A percentile compares a stretch with the other conserved stretches of the same genome.
These are phyloP conservation scores for Vigna unguiculata DNA, from an alignment of 306 rosid genomes.

Conservation along the genomic window DNA sequence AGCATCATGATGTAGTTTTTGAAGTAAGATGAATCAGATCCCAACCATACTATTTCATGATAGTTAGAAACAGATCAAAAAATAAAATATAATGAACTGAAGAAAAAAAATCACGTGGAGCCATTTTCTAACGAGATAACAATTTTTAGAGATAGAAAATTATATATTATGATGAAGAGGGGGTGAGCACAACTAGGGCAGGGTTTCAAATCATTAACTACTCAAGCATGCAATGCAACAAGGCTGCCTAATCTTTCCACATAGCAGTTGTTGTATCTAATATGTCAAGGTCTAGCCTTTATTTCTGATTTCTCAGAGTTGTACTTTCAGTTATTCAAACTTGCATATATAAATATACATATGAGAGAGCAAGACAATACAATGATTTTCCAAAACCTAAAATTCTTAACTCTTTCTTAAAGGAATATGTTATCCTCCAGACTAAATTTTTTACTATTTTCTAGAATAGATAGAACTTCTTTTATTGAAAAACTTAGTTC, in stretches of 20 bases:
- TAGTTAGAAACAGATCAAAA: constrained; percentile 3
- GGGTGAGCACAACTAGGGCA: not conserved
- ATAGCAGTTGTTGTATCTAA: not conserved
- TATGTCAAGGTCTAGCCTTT: no score
- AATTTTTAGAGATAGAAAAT: constrained; percentile 23
- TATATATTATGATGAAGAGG: not conserved
- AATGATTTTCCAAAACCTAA: no score
- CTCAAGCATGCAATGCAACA: not conserved
- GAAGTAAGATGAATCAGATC: constrained; percentile 30
- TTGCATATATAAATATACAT: no score
- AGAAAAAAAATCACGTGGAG: constrained; percentile 3
- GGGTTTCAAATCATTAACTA: not conserved
- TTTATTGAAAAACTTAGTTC: not conserved
- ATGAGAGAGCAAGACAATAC: no score
- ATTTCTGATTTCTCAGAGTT: no score
- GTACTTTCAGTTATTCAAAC: no score
- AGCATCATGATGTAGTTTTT: constrained; percentile 22
- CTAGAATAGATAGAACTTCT: not conserved
- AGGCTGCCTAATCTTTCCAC: constrained; percentile 8
- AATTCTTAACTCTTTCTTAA: not conserved
- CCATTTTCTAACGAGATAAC: constrained; percentile 6
- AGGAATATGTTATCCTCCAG: constrained; percentile 9
- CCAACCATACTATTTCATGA: constrained; percentile 31
- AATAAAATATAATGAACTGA: constrained; percentile 3
- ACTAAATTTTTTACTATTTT: constrained; percentile 21